phyloP scores from a whole-genome alignment of 352 stramenopile species.

The Pythium brassicae region DNA sequence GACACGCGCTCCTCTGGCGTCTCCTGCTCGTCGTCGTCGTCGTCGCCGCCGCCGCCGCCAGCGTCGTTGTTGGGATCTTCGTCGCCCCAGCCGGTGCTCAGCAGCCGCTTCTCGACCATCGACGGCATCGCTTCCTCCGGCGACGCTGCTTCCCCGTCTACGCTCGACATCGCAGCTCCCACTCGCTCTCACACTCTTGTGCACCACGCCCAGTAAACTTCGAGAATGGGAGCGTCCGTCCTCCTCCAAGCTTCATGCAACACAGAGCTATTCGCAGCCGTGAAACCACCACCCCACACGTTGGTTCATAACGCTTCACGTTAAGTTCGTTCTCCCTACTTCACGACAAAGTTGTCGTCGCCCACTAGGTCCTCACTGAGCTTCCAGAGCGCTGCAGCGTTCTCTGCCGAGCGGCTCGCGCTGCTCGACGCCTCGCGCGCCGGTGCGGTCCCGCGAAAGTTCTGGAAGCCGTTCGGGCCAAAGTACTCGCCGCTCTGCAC shows the following conservation, averaged over 20 bases:
- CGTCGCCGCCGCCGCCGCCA: background rate
- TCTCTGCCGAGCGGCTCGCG: slow-evolving; percentile 25
- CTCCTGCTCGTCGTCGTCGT: slow-evolving; percentile 11
- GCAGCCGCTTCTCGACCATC: slow-evolving; percentile 14
- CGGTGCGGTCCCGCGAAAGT: slow-evolving; percentile 21
- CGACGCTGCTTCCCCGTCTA: background rate
- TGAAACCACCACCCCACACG: too few species aligned
- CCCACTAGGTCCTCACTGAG: slow-evolving; percentile 27
- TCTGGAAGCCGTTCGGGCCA: slow-evolving; percentile 27
- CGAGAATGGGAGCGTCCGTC: too few species aligned
- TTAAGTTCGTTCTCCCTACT: background rate
- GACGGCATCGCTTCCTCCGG: background rate
- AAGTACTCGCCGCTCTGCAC: slow-evolving; percentile 22
- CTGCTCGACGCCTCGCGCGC: slow-evolving; percentile 21
- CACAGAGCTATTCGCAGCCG: too few species aligned
- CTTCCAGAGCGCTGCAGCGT: slow-evolving; percentile 22
- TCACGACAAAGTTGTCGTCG: slow-evolving; percentile 20
- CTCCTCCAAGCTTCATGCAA: too few species aligned
- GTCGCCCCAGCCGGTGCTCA: slow-evolving; percentile 24
- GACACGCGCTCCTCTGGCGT: slow-evolving; percentile 1
- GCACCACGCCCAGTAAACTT: too few species aligned
- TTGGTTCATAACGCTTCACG: background rate
- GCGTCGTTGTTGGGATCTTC: slow-evolving; percentile 5
- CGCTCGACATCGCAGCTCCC: background rate
- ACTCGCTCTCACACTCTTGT: background rate